Base-by-base conservation (phyloP, 2,329 filamentous ascomycete genomes). In the Ophiostoma sp. region DNA sequence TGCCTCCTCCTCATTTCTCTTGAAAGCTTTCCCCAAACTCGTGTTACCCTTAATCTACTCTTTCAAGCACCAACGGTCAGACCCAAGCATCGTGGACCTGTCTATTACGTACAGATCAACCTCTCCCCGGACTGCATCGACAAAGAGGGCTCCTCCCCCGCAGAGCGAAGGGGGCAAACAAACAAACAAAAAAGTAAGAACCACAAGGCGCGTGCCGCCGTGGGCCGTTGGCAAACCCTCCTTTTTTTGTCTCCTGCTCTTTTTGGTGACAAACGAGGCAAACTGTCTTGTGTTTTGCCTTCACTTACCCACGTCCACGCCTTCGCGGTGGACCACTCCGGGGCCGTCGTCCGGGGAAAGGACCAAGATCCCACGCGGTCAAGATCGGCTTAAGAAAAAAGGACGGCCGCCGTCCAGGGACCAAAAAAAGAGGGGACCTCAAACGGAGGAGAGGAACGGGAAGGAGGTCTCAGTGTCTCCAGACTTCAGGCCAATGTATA, bases 61-160 rank as follows among this genome's bases (percentile, higher is more conserved):
- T 45, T 50, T 9, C 12, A 11, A 8, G 25, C 7, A 25, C 22
- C 50, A 55, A 12, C 50, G 22, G 22, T 25, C 50, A 55, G 7
- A 28, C 9, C 7, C 50, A 28, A n/a, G 25, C 42, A 50, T 33
- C 64, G 15, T 50, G 42, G 42, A 48, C 61, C 19, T 36, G 66
- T 52, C 66, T 69, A 69, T 69, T 69, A 69, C 66, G 66, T 69
- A 69, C 66, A 39, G 66, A 69, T 69, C 48, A 55, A 66, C 61
- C 17, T 36, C 52, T 50, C 66, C 66, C 66, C 64, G 36, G 64
- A 69, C 42, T 64, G 33, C n/a, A 28, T 66, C 36, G 36, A 66
- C n/a, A 28, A 39, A 55, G 50, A 63, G 33, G 42, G 22, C 42
- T 39, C 66, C n/a, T 55, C 48, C 66, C 66, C 64, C 64, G 42